Evolutionary conservation across 352 stramenopile species (phyloP), one percentile per base, ranked within the genome.

Genomic region (Albugo laibachii): DNA sequence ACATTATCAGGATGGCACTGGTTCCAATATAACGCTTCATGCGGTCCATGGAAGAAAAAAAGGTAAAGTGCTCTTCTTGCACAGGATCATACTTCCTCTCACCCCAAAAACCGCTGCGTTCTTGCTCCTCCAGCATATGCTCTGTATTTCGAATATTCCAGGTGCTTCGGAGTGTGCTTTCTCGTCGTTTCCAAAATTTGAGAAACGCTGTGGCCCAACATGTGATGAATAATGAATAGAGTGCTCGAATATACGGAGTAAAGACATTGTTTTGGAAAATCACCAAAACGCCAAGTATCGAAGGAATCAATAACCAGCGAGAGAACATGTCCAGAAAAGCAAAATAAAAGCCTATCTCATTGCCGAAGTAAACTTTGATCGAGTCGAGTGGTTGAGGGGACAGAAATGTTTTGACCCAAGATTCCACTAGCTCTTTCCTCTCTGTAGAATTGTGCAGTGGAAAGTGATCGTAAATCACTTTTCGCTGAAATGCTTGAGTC

Each of bases 291-390:
- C 93, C 93, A 24, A 97, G 52, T 10, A 83, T 54, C 21, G 85
- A 82, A 12, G 95, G 79, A 12, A 83, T 78, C 5, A 97, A 57
- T 8, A 99, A 68, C 72, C 93, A 96, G 45, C 80, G 75, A 16
- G 91, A 95, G 60, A 95, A 97, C 68, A 95, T 93, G 35, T 95
- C 86, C 5, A 98, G 59, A 60, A 96, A 99, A 10, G 89, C 84
- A 66, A 98, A 98, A 66, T 98, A 98, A 51, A 98, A 97, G 0
- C 89, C 91, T 45, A 99, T 75, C 52, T 91, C 77, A 36, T 87
- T 68, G 31, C 77, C 77, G 58, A 85, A 91, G 45, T 91, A 91
- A 40, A 74, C 70, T 27, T 65, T 68, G 21, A 91, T 57, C 35
- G 38, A 45, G 18, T 80, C 64, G 0, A 91, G 47, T 18, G 77